phyloP scores from a whole-genome alignment of 75 land plant genomes.

The Isoetes taiwanensis region DNA sequence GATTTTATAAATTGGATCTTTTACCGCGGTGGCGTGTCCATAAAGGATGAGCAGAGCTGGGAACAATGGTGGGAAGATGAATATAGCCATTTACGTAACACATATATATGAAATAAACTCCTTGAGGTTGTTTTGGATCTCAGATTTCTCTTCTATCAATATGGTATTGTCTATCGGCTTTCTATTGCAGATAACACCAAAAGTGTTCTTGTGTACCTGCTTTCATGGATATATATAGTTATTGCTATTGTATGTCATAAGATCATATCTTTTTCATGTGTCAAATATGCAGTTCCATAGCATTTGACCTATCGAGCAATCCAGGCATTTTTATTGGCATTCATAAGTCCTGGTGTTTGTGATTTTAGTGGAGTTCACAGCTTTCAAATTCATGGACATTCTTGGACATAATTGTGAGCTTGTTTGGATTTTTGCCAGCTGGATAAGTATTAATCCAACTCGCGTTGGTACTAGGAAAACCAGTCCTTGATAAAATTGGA shows the following conservation, averaged over 20 bases:
- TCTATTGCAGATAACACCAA: conserved; percentile 41
- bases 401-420: conserved; percentile 48
- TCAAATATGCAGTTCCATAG: conserved; percentile 54
- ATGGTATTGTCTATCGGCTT: conserved; percentile 79
- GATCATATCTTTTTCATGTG: too few species aligned
- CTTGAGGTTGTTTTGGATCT: conserved; percentile 63
- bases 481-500: not conserved
- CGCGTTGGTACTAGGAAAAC: not conserved
- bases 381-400: conserved; percentile 29
- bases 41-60: conserved; percentile 80
- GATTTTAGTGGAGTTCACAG: conserved; percentile 37
- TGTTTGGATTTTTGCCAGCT: conserved; percentile 75
- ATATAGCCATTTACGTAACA: conserved; percentile 59
- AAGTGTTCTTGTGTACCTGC: conserved; percentile 61
- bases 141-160: conserved; percentile 82
- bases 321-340: conserved; percentile 40
- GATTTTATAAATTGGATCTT: conserved; percentile 90
- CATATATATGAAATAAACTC: conserved; percentile 71
- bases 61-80: conserved; percentile 96
- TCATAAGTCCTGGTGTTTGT: conserved; percentile 33
- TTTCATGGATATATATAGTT: conserved; percentile 68
- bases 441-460: too few species aligned
- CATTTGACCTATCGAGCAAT: conserved; percentile 65
- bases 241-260: too few species aligned
- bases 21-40: conserved; percentile 56